A percentile compares a stretch with the other conserved stretches of the same genome.
Conservation (phyloP, 495 filamentous ascomycete genomes). For the Lophiotrema nucula region DNA sequence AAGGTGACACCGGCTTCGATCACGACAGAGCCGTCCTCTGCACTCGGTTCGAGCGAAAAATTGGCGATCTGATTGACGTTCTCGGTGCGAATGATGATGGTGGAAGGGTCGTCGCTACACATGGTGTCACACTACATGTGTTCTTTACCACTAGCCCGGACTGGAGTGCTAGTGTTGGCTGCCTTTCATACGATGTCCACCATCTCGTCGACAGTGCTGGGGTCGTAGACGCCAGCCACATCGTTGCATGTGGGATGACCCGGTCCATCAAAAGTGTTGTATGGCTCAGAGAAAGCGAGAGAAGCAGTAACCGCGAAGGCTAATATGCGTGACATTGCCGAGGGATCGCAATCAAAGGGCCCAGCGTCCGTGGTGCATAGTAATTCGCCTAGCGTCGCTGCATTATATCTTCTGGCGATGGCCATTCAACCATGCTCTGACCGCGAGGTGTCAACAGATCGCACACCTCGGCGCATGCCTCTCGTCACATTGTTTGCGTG, state of each 20-base stretch:
- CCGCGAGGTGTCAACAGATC: too few species aligned
- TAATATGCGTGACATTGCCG: too few species aligned
- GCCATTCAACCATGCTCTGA: too few species aligned
- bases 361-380: too few species aligned
- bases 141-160: slow-evolving; percentile 49
- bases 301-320: background rate
- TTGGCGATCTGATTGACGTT: slow-evolving; percentile 45
- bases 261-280: slow-evolving; percentile 51
- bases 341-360: too few species aligned
- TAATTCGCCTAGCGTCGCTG: too few species aligned
- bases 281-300: background rate
- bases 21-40: slow-evolving; percentile 41
- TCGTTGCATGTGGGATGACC: slow-evolving; percentile 50
- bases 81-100: slow-evolving; percentile 50
- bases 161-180: slow-evolving; percentile 35
- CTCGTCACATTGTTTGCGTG: too few species aligned
- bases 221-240: slow-evolving; percentile 45
- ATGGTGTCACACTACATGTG: slow-evolving; percentile 56
- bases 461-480: too few species aligned
- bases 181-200: slow-evolving; percentile 44
- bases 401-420: too few species aligned
- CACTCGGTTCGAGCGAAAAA: slow-evolving; percentile 38
- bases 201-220: slow-evolving; percentile 48
- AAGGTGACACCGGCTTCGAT: slow-evolving; percentile 53
- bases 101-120: slow-evolving; percentile 46